Evolutionary conservation across 2,329 filamentous ascomycete genomes (phyloP), one percentile per base, ranked within the genome.

Genomic region (Diaporthe nobilis): DNA sequence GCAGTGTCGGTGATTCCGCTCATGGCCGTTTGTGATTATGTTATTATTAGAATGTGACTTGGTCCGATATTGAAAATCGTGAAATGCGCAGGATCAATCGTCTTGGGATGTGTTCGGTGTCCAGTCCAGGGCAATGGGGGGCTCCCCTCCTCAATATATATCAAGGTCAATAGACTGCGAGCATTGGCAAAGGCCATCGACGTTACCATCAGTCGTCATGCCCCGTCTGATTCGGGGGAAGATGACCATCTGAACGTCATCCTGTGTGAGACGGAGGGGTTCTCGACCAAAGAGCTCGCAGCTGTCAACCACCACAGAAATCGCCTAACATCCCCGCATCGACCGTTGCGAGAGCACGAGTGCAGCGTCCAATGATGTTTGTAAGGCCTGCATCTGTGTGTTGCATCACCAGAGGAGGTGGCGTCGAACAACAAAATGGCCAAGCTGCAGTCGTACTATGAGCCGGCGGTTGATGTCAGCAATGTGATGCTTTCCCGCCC

Each of bases 181-280:
- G 47, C 22, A 55, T 34, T 31, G 47, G 49, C 39, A 34, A 60
- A 4, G 2, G 20, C 20, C 20, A 13, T 51, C 39, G 37, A 37
- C 17, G 31, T 68, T 44, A 53, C 37, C n/a, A 28, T 28, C 28
- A 61, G 34, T 76, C 74, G 71, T 76, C 71, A 75, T 73, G 28
- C 34, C 37, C 20, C 34, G n/a, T 58, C 60, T 57, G n/a, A 17
- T 58, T 67, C 17, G 57, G 53, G 74, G 70, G 25, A 73, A 34
- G 71, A 76, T 73, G 53, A 39, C n/a, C 74, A 37, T n/a, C 37
- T 25, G 74, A 67, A 73, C 74, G 74, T 76, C 74, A 73, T 76
- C 20, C 4, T 34, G 22, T 20, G 34, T 42, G 51, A 47, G 53
- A 31, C 68, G 55, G 74, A 75, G 74, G 74, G 70, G 74, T 22